These are phyloP conservation scores for Narthecium ossifragum DNA, from an alignment of 106 monocot species.

Conservation along the genomic window DNA sequence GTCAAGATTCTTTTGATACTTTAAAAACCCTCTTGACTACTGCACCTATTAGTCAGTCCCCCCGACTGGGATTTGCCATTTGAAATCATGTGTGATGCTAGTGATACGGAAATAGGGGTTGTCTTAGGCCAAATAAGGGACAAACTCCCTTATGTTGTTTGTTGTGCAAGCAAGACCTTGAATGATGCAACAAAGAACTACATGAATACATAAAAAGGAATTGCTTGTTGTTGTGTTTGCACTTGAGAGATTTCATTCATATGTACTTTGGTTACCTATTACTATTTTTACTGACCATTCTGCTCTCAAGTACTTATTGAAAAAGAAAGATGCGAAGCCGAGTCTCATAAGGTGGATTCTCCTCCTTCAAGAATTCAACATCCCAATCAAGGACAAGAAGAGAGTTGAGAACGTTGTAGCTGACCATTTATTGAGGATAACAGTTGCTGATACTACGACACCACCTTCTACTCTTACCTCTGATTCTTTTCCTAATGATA, in stretches of 20 bases:
- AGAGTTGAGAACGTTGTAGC: background rate
- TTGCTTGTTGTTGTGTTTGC: background rate
- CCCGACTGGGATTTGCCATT: slow-evolving; percentile 1
- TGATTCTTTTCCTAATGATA: too few species aligned
- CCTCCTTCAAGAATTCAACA: background rate
- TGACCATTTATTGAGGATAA: background rate
- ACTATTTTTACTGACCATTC: background rate
- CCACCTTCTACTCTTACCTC: too few species aligned
- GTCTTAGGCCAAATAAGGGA: background rate
- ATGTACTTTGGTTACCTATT: background rate
- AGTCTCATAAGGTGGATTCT: background rate
- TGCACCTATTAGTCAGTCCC: background rate
- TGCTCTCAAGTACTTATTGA: background rate
- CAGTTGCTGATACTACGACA: too few species aligned
- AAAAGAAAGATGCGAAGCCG: background rate
- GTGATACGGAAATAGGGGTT: background rate
- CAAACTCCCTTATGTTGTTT: background rate
- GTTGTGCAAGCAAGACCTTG: background rate
- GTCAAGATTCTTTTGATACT: background rate
- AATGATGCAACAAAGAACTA: background rate
- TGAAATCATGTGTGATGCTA: slow-evolving; percentile 2
- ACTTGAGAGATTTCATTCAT: background rate
- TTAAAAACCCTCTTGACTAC: background rate
- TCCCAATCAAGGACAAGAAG: background rate
- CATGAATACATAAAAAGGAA: background rate